phyloP scores from a whole-genome alignment of 2,329 filamentous ascomycete genomes.

The Helicocarpus griseus region DNA sequence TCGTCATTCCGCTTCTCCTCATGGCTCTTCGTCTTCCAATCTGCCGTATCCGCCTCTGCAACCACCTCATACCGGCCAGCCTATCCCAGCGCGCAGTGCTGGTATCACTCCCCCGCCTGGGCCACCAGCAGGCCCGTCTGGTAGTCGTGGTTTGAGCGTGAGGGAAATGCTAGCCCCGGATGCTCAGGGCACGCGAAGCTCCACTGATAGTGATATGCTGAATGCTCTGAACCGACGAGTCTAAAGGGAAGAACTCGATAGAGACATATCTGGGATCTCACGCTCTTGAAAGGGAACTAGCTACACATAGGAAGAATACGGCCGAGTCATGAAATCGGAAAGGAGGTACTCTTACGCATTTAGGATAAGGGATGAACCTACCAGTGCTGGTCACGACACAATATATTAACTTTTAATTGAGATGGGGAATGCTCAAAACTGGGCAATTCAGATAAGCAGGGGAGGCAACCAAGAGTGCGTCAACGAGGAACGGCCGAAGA shows the following conservation, averaged over 20 bases:
- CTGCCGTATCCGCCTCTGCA: slow-evolving; percentile 29
- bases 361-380: slow-evolving; percentile 6
- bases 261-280: not conserved
- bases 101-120: slow-evolving; percentile 31
- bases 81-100: slow-evolving; percentile 18
- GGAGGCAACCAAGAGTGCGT: not conserved
- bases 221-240: slow-evolving; percentile 36
- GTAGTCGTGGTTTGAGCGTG: slow-evolving; percentile 36
- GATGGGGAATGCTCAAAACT: not conserved
- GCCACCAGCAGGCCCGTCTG: slow-evolving; percentile 24
- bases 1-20: slow-evolving; percentile 34
- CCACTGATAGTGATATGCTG: slow-evolving; percentile 42
- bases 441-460: not conserved
- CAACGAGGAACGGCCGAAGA: too few species aligned
- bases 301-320: not conserved
- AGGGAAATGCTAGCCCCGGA: slow-evolving; percentile 40
- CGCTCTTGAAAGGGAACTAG: not conserved
- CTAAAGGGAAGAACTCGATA: not conserved
- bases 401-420: slow-evolving; percentile 3
- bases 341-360: not conserved
- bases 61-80: slow-evolving; percentile 15
- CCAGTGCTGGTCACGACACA: slow-evolving; percentile 11
- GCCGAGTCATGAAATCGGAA: not conserved
- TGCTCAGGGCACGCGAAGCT: slow-evolving; percentile 29
- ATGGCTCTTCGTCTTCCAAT: slow-evolving; percentile 19